These are phyloP conservation scores for Actinomortierella wolfii DNA, from an alignment of 371 early-diverging fungal genomes.

Conservation along the genomic window DNA sequence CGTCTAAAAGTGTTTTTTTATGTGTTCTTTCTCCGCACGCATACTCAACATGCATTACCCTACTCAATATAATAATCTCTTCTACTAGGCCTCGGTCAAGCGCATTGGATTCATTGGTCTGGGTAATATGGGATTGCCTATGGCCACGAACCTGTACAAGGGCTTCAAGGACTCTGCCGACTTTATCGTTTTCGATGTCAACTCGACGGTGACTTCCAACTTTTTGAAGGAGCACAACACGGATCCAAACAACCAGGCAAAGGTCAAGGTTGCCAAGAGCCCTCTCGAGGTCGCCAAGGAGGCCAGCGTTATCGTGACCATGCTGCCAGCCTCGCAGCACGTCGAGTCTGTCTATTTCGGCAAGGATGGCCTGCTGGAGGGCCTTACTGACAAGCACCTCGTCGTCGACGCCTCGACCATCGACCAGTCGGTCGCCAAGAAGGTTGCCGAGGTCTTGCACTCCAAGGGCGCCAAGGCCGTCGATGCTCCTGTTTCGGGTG, in stretches of 20 bases:
- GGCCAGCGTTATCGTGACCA: slow-evolving; percentile 85
- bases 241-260: slow-evolving; percentile 45
- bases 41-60: background rate
- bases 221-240: slow-evolving; percentile 53
- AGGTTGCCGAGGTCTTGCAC: slow-evolving; percentile 64
- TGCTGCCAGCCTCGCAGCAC: slow-evolving; percentile 87
- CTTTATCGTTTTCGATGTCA: slow-evolving; percentile 77
- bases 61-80: background rate
- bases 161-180: slow-evolving; percentile 55
- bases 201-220: slow-evolving; percentile 55
- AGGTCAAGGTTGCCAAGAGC: slow-evolving; percentile 57
- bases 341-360: slow-evolving; percentile 83
- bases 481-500: slow-evolving; percentile 97
- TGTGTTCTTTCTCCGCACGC: background rate
- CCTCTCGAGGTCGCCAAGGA: slow-evolving; percentile 75
- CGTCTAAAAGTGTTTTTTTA: too few species aligned
- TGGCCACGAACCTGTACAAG: slow-evolving; percentile 87
- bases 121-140: slow-evolving; percentile 94
- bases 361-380: slow-evolving; percentile 61
- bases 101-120: slow-evolving; percentile 92
- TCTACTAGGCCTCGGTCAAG: slow-evolving; percentile 43
- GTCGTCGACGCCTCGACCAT: slow-evolving; percentile 94
- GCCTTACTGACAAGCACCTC: slow-evolving; percentile 54
- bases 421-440: slow-evolving; percentile 72
- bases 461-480: slow-evolving; percentile 71